Percentiles rank a stretch among this genome's conserved stretches.
Evolutionary conservation across 2,329 filamentous ascomycete genomes (phyloP).

Genomic region (Alternaria angustiovoidea): DNA sequence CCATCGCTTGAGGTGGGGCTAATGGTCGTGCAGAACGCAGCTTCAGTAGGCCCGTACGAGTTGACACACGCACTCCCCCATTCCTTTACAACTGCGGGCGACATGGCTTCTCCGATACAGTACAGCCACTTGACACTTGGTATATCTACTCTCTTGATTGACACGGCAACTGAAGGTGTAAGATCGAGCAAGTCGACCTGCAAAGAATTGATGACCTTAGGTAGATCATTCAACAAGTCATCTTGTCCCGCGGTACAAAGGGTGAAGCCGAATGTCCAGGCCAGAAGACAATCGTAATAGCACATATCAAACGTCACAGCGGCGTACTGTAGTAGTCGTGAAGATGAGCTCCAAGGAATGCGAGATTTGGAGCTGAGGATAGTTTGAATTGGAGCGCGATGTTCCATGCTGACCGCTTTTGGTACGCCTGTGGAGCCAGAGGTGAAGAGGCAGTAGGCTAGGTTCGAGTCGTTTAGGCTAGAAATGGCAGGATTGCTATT

Average conservation of each 20-base stretch:
- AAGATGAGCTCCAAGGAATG: slow-evolving; percentile 51
- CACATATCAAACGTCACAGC: slow-evolving; percentile 57
- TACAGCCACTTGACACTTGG: slow-evolving; percentile 54
- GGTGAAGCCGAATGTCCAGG: slow-evolving; percentile 55
- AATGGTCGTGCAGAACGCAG: slow-evolving; percentile 57
- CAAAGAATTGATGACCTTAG: slow-evolving; percentile 46
- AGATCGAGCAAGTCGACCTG: slow-evolving; percentile 52
- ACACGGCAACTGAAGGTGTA: slow-evolving; percentile 54
- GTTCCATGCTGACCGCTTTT: slow-evolving; percentile 56
- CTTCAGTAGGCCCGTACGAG: slow-evolving; percentile 56
- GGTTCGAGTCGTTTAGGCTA: slow-evolving; percentile 34
- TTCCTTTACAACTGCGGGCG: slow-evolving; percentile 46
- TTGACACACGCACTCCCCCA: slow-evolving; percentile 55
- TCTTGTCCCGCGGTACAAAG: slow-evolving; percentile 52
- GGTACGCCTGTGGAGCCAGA: slow-evolving; percentile 55
- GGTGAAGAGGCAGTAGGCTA: slow-evolving; percentile 56
- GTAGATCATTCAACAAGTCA: slow-evolving; percentile 50
- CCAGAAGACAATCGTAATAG: slow-evolving; percentile 58
- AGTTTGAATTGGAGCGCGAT: slow-evolving; percentile 52
- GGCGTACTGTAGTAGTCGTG: slow-evolving; percentile 55
- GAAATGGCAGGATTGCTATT: slow-evolving; percentile 36
- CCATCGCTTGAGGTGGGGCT: slow-evolving; percentile 37
- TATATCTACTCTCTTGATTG: slow-evolving; percentile 42
- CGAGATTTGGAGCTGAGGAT: slow-evolving; percentile 49
- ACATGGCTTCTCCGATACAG: slow-evolving; percentile 57